Conservation (phyloP, 768 basidiomycete species). For the Pleurotus pulmonarius region DNA sequence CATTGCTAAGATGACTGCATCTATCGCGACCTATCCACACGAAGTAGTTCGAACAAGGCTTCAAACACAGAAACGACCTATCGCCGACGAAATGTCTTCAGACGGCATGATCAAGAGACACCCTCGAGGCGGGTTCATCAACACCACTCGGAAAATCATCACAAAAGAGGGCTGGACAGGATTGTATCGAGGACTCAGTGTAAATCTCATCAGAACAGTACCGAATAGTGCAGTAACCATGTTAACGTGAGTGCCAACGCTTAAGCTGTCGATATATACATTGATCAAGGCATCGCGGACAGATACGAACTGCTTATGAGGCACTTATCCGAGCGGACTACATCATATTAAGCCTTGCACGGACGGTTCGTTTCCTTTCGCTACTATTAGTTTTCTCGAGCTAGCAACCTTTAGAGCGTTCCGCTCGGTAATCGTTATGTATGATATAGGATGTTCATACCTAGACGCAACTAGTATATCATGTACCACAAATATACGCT, state of each 20-base stretch:
- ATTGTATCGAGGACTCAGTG: constrained; percentile 90
- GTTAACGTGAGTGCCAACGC: constrained; percentile 61
- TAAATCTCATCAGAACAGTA: constrained; percentile 92
- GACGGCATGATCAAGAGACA: constrained; percentile 59
- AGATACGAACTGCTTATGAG: constrained; percentile 57
- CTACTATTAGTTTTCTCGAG: not conserved
- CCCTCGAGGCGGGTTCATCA: constrained; percentile 61
- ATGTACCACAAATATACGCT: not conserved
- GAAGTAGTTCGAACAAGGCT: constrained; percentile 98
- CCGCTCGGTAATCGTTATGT: constrained; percentile 5
- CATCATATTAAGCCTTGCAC: constrained; percentile 11
- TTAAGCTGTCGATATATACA: not conserved
- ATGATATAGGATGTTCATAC: not conserved
- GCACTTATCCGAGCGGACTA: constrained; percentile 37
- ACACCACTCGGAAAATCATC: constrained; percentile 71
- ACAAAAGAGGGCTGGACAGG: constrained; percentile 84
- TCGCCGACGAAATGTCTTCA: constrained; percentile 55
- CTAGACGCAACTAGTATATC: not conserved
- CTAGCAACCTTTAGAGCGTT: not conserved
- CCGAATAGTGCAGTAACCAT: constrained; percentile 96
- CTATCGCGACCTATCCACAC: constrained; percentile 94
- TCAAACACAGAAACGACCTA: constrained; percentile 76
- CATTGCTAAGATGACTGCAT: constrained; percentile 94
- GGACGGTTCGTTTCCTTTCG: not conserved
- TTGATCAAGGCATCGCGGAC: not conserved